A percentile compares a stretch with the other conserved stretches of the same genome.
phyloP scores from a whole-genome alignment of 2,329 filamentous ascomycete species.

The Colletotrichum sublineola region DNA sequence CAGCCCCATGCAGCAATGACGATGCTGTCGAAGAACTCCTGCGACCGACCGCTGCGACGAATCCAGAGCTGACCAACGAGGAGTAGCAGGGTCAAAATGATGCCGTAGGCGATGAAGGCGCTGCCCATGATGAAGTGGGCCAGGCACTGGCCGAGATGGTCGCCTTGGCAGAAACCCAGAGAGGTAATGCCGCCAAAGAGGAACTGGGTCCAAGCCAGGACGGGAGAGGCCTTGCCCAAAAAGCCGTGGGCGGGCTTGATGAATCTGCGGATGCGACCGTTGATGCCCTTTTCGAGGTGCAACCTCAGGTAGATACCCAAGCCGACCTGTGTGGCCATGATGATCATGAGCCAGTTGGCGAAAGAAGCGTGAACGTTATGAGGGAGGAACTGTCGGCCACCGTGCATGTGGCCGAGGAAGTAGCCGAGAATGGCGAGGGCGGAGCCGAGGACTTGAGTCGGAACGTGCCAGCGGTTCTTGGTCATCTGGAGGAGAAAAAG shows the following conservation, averaged over 20 bases:
- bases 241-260: conserved; percentile 83
- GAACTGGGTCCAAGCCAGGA: conserved; percentile 93
- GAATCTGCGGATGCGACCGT: conserved; percentile 80
- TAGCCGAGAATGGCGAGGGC: conserved; percentile 85
- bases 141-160: conserved; percentile 91
- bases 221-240: conserved; percentile 87
- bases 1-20: conserved; percentile 96
- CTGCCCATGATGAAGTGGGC: conserved; percentile 99
- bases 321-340: conserved; percentile 81
- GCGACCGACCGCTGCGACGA: conserved; percentile 83
- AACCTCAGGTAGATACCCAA: conserved; percentile 90
- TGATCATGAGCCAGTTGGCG: conserved; percentile 82
- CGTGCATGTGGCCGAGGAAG: conserved; percentile 91
- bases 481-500: conserved; percentile 72
- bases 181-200: conserved; percentile 94
- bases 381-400: conserved; percentile 84
- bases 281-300: conserved; percentile 87
- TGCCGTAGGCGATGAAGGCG: conserved; percentile 94
- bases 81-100: conserved; percentile 86
- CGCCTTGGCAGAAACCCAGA: conserved; percentile 91
- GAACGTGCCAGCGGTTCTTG: conserved; percentile 94
- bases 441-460: conserved; percentile 82
- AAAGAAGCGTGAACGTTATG: conserved; percentile 85
- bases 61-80: conserved; percentile 92
- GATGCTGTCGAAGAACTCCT: conserved; percentile 95